Evolutionary conservation across 352 stramenopile genomes (phyloP).

Genomic region (Globisporangium ultimum): DNA sequence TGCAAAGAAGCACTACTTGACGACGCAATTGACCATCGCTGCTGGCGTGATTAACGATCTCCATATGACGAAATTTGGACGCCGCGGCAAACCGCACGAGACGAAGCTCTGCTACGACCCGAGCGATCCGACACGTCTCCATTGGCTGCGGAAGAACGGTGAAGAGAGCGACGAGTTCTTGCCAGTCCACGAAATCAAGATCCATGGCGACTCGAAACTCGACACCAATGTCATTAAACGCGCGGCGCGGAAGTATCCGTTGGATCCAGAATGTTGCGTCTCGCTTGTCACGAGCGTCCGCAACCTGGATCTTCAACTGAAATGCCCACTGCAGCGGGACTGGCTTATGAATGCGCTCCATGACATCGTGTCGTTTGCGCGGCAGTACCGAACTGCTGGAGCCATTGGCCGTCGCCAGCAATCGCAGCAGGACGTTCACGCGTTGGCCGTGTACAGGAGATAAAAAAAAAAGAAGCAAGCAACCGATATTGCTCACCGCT

Average conservation of each 20-base stretch:
- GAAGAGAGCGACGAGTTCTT: slow-evolving; percentile 66
- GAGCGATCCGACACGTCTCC: slow-evolving; percentile 55
- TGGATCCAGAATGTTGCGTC: slow-evolving; percentile 47
- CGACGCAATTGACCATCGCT: slow-evolving; percentile 55
- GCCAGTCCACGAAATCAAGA: slow-evolving; percentile 42
- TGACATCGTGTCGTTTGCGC: slow-evolving; percentile 60
- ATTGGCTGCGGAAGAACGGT: slow-evolving; percentile 76
- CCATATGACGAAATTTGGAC: slow-evolving; percentile 64
- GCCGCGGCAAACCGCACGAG: slow-evolving; percentile 62
- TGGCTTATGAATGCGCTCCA: slow-evolving; percentile 70
- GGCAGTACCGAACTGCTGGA: slow-evolving; percentile 56
- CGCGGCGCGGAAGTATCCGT: slow-evolving; percentile 28
- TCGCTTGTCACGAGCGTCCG: slow-evolving; percentile 48
- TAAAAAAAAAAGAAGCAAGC: neutral
- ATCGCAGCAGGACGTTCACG: slow-evolving; percentile 4
- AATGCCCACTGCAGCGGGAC: slow-evolving; percentile 64
- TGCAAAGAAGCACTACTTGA: slow-evolving; percentile 59
- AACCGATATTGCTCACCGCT: too few relatives aligned
- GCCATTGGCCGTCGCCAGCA: slow-evolving; percentile 11
- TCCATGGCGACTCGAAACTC: slow-evolving; percentile 25
- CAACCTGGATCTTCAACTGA: slow-evolving; percentile 63
- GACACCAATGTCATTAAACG: slow-evolving; percentile 46
- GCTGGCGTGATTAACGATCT: slow-evolving; percentile 66
- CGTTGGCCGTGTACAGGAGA: neutral
- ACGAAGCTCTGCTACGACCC: slow-evolving; percentile 74